Percentiles rank a stretch among this genome's conserved stretches.
Evolutionary conservation across 2,329 filamentous ascomycete species (phyloP).

Genomic region (Hypoxylon sp.): DNA sequence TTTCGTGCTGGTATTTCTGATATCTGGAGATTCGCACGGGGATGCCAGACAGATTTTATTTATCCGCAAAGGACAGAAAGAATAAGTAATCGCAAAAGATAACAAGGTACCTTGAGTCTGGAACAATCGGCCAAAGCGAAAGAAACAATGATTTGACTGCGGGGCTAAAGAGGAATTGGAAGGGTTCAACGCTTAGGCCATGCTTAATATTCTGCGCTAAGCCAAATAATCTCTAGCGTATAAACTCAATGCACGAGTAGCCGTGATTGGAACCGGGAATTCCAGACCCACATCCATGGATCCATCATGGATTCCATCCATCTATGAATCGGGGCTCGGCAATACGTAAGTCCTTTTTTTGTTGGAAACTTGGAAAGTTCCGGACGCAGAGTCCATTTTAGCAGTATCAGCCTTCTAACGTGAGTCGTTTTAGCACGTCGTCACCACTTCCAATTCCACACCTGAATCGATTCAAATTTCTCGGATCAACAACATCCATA

Average conservation of each 20-base stretch:
- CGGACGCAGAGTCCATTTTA: neutral
- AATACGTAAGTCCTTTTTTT: constrained; percentile 32
- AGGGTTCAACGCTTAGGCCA: constrained; percentile 18
- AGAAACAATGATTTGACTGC: constrained; percentile 39
- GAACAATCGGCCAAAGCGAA: constrained; percentile 28
- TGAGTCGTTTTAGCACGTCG: constrained; percentile 43
- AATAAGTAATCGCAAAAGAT: constrained; percentile 30
- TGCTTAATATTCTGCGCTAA: constrained; percentile 3
- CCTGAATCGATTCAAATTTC: constrained; percentile 36
- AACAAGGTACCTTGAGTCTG: constrained; percentile 16
- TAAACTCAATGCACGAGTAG: neutral
- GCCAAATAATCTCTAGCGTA: neutral
- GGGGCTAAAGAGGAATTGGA: constrained; percentile 40
- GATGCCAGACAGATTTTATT: constrained; percentile 22
- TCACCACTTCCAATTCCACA: constrained; percentile 29
- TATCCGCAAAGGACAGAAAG: constrained; percentile 25
- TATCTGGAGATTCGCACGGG: constrained; percentile 18
- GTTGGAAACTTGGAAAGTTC: constrained; percentile 5
- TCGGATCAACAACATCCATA: constrained; percentile 30
- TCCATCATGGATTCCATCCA: neutral
- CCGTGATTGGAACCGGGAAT: neutral
- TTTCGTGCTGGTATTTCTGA: constrained; percentile 12
- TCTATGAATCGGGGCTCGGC: constrained; percentile 21
- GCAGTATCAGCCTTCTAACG: constrained; percentile 32
- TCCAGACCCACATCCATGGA: neutral